Conservation (phyloP, 1,139 yeast species). For the Debaryomycetaceae sp. region DNA sequence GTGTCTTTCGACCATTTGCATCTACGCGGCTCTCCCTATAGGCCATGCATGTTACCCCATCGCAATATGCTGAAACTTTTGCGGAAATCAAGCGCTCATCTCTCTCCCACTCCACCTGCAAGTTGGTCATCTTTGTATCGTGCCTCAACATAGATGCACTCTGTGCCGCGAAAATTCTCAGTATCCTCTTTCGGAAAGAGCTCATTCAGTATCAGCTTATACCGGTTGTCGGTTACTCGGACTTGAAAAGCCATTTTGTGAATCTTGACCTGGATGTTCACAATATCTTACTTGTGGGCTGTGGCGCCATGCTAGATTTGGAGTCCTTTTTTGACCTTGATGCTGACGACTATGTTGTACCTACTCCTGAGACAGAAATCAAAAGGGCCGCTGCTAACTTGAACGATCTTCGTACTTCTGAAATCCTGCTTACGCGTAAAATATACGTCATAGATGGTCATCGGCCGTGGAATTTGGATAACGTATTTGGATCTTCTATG, state of each 20-base stretch:
- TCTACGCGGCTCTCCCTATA: no score
- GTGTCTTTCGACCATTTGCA: no score
- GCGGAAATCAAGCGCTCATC: constrained; percentile 51
- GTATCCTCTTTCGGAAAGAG: constrained; percentile 64
- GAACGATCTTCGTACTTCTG: no score
- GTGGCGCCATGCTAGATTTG: constrained; percentile 91
- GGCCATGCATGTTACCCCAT: constrained; percentile 56
- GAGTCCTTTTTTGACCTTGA: constrained; percentile 68
- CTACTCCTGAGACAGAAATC: constrained; percentile 2
- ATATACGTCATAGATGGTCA: constrained; percentile 85
- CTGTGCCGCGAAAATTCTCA: constrained; percentile 75
- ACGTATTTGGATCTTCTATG: constrained; percentile 74
- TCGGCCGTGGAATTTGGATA: constrained; percentile 94
- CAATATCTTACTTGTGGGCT: constrained; percentile 74
- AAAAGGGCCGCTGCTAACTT: constrained; percentile 2
- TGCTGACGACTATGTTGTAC: constrained; percentile 26
- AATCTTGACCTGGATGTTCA: constrained; percentile 66
- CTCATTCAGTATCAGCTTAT: constrained; percentile 79
- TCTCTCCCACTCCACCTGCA: constrained; percentile 81
- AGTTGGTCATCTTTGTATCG: constrained; percentile 78
- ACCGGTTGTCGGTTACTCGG: constrained; percentile 92
- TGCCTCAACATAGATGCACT: constrained; percentile 87
- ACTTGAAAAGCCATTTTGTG: constrained; percentile 51
- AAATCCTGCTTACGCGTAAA: no score
- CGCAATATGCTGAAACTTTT: constrained; percentile 49